phyloP scores from a whole-genome alignment of 192 early-diverging fungal genomes.

The Backusella circina region DNA sequence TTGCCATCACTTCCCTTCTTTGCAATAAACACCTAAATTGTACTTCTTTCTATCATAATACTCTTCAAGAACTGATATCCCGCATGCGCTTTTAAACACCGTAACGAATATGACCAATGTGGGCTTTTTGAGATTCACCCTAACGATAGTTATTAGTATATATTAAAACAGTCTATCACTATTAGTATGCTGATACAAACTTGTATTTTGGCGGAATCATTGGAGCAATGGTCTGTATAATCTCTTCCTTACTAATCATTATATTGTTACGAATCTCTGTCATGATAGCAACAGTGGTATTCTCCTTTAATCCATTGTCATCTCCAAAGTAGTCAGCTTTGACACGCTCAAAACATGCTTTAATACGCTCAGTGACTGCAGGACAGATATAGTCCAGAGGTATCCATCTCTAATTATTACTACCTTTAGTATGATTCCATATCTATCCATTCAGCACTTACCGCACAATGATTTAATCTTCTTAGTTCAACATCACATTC shows the following conservation, averaged over 20 bases:
- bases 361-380: conserved; percentile 29
- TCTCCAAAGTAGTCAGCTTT: conserved; percentile 2
- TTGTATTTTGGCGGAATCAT: conserved; percentile 25
- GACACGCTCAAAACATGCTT: conserved; percentile 5
- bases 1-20: neutral
- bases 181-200: conserved; percentile 5
- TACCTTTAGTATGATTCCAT: neutral
- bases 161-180: neutral
- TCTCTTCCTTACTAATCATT: conserved; percentile 28
- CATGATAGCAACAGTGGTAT: conserved; percentile 38
- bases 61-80: conserved; percentile 34
- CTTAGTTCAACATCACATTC: conserved; percentile 8
- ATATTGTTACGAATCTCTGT: conserved; percentile 42
- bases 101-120: conserved; percentile 38
- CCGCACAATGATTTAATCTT: conserved; percentile 21
- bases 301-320: neutral
- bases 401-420: conserved; percentile 27
- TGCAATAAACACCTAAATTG: conserved; percentile 26
- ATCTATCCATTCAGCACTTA: neutral
- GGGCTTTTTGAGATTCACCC: conserved; percentile 38
- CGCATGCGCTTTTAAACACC: conserved; percentile 48
- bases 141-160: neutral
- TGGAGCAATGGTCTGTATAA: conserved; percentile 23
- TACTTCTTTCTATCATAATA: conserved; percentile 45
- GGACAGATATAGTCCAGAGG: conserved; percentile 40